These are phyloP conservation scores for Aciculosporium take DNA, from an alignment of 2,329 filamentous ascomycete species.

Conservation along the genomic window DNA sequence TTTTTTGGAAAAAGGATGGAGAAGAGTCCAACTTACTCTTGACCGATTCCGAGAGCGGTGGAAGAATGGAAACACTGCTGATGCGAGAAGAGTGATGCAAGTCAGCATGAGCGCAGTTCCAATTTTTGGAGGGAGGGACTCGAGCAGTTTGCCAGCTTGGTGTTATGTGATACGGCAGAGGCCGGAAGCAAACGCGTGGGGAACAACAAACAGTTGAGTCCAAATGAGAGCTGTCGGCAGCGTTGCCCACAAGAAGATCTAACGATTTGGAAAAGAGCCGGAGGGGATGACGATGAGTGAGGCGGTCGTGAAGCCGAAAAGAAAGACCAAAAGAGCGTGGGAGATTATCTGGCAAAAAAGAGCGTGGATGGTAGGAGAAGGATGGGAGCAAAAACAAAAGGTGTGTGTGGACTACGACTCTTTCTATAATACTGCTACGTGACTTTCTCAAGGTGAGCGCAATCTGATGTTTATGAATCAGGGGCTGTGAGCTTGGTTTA, in stretches of 20 bases:
- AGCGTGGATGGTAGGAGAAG: neutral
- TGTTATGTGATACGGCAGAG: conserved; percentile 1
- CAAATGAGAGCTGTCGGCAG: neutral
- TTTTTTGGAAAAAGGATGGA: neutral
- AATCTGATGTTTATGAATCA: conserved; percentile 3
- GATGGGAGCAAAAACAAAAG: neutral
- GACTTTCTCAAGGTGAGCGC: conserved; percentile 2
- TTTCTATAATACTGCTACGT: neutral
- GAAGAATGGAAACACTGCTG: neutral
- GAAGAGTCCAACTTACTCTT: neutral
- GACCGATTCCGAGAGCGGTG: neutral
- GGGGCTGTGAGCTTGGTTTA: neutral
- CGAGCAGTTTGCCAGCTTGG: conserved; percentile 2
- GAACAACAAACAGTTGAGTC: neutral
- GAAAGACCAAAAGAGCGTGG: conserved; percentile 1
- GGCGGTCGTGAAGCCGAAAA: neutral
- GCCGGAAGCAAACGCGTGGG: conserved; percentile 1
- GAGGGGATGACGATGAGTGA: neutral
- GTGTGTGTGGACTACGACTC: neutral
- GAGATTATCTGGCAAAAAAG: neutral
- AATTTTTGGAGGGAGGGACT: neutral
- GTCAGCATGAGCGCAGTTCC: neutral
- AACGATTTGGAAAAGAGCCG: neutral
- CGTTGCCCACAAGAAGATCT: neutral
- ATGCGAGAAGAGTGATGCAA: neutral